phyloP scores from a whole-genome alignment of 1,284 basidiomycete genomes.

The Cryptococcus maquisensis region DNA sequence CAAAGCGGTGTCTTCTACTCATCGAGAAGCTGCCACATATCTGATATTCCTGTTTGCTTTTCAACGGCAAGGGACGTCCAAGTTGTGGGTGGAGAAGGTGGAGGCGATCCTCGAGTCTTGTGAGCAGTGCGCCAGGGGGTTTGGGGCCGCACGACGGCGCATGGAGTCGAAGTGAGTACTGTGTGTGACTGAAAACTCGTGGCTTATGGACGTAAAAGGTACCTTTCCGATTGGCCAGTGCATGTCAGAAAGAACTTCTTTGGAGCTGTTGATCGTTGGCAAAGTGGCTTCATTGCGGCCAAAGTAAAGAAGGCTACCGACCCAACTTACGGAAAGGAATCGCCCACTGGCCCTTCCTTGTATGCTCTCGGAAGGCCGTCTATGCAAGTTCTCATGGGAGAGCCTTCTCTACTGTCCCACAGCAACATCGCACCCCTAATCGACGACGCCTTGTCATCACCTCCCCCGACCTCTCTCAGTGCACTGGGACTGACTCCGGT shows the following conservation, averaged over 20 bases:
- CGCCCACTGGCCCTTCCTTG: slow-evolving; percentile 38
- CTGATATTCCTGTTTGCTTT: slow-evolving; percentile 76
- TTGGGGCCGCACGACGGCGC: slow-evolving; percentile 60
- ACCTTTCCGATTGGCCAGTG: slow-evolving; percentile 42
- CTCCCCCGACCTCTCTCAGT: slow-evolving; percentile 12
- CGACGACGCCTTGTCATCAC: slow-evolving; percentile 19
- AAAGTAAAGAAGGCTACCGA: slow-evolving; percentile 14
- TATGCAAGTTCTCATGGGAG: slow-evolving; percentile 64
- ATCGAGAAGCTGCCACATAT: slow-evolving; percentile 61
- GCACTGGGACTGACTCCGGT: slow-evolving; percentile 25
- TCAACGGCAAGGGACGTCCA: slow-evolving; percentile 55
- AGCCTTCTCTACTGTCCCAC: slow-evolving; percentile 60
- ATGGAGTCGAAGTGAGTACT: slow-evolving; percentile 64
- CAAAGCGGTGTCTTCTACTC: slow-evolving; percentile 18
- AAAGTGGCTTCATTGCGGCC: slow-evolving; percentile 42
- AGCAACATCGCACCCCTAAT: slow-evolving; percentile 49
- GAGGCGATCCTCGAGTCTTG: slow-evolving; percentile 60
- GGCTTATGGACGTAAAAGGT: slow-evolving; percentile 22
- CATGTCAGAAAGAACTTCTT: slow-evolving; percentile 58
- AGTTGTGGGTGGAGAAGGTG: slow-evolving; percentile 61
- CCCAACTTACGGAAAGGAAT: slow-evolving; percentile 10
- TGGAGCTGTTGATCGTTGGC: slow-evolving; percentile 63
- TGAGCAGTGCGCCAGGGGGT: slow-evolving; percentile 61
- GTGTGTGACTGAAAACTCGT: not conserved
- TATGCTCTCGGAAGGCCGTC: slow-evolving; percentile 51